Conservation (phyloP, 2,329 filamentous ascomycete species). For the Arthrocladium fulminans region DNA sequence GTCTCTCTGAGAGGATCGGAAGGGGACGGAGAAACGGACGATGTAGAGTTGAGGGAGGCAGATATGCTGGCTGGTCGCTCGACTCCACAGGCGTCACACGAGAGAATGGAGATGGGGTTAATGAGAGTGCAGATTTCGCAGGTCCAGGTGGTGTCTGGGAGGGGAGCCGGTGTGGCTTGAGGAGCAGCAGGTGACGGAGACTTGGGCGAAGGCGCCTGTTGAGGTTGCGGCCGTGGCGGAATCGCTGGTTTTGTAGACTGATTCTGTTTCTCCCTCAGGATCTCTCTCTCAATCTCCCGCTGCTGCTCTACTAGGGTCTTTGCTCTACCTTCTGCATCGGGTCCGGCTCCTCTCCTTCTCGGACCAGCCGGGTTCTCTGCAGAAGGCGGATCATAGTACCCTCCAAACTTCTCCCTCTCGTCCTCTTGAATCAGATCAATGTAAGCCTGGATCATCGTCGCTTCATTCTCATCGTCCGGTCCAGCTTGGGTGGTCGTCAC, state of each 20-base stretch:
- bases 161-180: slow-evolving; percentile 2
- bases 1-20: not conserved
- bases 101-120: slow-evolving; percentile 51
- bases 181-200: not conserved
- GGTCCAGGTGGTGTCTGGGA: slow-evolving; percentile 39
- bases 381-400: slow-evolving; percentile 45
- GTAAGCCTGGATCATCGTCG: slow-evolving; percentile 73
- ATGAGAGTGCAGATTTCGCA: slow-evolving; percentile 55
- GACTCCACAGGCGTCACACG: slow-evolving; percentile 52
- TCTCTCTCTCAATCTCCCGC: slow-evolving; percentile 12
- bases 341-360: slow-evolving; percentile 30
- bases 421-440: slow-evolving; percentile 84
- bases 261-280: slow-evolving; percentile 2
- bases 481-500: slow-evolving; percentile 78
- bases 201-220: not conserved
- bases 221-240: slow-evolving; percentile 36
- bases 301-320: slow-evolving; percentile 13
- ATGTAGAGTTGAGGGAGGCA: slow-evolving; percentile 16
- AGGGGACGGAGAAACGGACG: not conserved
- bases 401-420: slow-evolving; percentile 51
- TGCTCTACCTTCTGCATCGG: slow-evolving; percentile 26
- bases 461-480: slow-evolving; percentile 80
- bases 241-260: slow-evolving; percentile 29
- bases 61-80: slow-evolving; percentile 42
- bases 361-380: slow-evolving; percentile 45